Conservation (phyloP, 2,329 filamentous ascomycete species). For the Graphiopsis chlorocephala region DNA sequence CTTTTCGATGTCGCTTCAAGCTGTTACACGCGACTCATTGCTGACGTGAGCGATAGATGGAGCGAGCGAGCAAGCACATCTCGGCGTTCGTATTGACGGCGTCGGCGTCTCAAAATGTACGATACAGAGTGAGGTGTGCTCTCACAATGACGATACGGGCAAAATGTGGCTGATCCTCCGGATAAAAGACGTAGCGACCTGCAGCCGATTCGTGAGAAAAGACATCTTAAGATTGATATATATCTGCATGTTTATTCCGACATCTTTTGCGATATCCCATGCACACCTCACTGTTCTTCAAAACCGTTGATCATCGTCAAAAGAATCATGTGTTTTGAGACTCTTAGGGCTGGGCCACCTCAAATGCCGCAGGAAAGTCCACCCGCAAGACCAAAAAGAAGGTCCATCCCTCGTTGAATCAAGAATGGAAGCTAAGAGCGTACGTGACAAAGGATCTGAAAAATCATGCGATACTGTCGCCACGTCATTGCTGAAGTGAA, state of each 20-base stretch:
- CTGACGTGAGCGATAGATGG: not conserved
- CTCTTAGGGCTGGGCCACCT: not conserved
- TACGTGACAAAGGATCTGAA: not conserved
- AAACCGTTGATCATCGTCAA: not conserved
- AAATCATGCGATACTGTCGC: not conserved
- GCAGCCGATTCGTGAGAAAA: not conserved
- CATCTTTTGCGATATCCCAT: not conserved
- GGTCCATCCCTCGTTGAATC: not conserved
- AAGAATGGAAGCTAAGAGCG: not conserved
- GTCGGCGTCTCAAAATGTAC: not conserved
- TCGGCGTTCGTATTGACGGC: not conserved
- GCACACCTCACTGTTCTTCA: not conserved
- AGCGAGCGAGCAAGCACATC: not conserved
- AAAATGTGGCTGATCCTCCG: not conserved
- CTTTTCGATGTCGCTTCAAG: not conserved
- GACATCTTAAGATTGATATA: not conserved
- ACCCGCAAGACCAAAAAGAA: not conserved
- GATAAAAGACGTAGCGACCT: not conserved
- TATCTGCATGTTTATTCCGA: not conserved
- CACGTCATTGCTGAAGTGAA: not conserved
- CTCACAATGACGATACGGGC: not conserved
- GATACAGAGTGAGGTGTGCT: not conserved
- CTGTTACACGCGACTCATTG: not conserved
- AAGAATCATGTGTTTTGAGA: not conserved
- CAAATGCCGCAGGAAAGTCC: slow-evolving; percentile 1